These are phyloP conservation scores for Salix caprea DNA, from an alignment of 345 rosid species.

Conservation along the genomic window DNA sequence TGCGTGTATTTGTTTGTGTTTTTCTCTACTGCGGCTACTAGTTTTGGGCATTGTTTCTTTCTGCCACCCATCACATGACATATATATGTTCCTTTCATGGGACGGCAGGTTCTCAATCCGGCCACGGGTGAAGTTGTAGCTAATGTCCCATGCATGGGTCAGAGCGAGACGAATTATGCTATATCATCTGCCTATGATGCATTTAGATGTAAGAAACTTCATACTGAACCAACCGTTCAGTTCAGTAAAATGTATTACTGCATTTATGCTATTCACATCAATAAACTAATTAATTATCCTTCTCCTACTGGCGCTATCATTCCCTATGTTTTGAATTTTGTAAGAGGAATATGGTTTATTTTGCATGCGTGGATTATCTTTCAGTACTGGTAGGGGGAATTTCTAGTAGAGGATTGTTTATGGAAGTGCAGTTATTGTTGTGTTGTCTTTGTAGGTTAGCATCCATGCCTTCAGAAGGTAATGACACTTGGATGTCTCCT, in stretches of 20 bases:
- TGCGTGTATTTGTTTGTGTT: background rate
- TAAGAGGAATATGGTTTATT: too few species aligned
- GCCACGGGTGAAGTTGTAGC: conserved; percentile 78
- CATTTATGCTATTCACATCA: background rate
- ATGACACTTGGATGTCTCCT: background rate
- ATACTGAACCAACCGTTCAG: background rate
- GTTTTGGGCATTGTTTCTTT: background rate
- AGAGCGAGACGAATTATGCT: conserved; percentile 77
- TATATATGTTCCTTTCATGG: background rate
- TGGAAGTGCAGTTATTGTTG: background rate
- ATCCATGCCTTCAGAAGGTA: too few species aligned
- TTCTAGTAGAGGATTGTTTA: background rate
- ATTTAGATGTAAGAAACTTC: conserved; percentile 50
- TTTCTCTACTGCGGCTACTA: background rate
- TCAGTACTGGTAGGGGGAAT: background rate
- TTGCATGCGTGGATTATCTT: too few species aligned
- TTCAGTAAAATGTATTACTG: background rate
- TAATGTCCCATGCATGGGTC: conserved; percentile 79
- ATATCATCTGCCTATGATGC: conserved; percentile 79
- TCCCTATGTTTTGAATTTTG: too few species aligned
- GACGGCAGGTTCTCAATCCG: conserved; percentile 75
- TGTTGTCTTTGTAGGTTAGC: background rate
- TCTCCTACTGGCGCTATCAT: too few species aligned
- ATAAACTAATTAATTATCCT: background rate
- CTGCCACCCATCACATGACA: background rate